Conservation (phyloP, 805 yeast genomes). For the Scheffersomyces lignosus region DNA sequence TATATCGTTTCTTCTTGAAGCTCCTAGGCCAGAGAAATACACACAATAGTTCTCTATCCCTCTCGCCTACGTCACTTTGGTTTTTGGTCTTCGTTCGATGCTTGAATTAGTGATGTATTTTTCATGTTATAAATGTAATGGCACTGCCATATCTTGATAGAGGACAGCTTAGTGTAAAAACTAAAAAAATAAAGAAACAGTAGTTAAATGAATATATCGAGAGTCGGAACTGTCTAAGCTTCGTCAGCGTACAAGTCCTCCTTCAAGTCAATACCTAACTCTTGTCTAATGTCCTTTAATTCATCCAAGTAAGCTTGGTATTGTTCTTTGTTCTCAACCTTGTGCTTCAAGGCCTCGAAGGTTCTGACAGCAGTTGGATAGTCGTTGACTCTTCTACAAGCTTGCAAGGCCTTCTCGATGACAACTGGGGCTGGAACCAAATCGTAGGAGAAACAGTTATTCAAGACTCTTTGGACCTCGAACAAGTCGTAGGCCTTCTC, state of each 20-base stretch:
- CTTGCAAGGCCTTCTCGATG: conserved; percentile 91
- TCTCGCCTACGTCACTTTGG: too few species aligned
- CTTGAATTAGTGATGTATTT: too few species aligned
- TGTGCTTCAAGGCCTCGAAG: conserved; percentile 93
- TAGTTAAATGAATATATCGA: too few species aligned
- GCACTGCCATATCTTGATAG: too few species aligned
- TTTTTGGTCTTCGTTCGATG: too few species aligned
- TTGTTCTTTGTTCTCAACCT: conserved; percentile 92
- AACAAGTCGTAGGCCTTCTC: conserved; percentile 72
- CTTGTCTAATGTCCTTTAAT: conserved; percentile 85
- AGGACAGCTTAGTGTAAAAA: too few species aligned
- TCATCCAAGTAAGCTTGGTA: conserved; percentile 95
- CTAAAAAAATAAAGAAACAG: too few species aligned
- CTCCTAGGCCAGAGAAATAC: too few species aligned
- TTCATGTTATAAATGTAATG: too few species aligned
- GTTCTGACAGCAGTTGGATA: conserved; percentile 98
- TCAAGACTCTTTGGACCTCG: conserved; percentile 78
- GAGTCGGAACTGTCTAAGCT: conserved; percentile 19
- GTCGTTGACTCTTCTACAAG: conserved; percentile 98
- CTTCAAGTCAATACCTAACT: conserved; percentile 89
- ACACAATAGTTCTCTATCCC: too few species aligned
- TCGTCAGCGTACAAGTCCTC: conserved; percentile 68
- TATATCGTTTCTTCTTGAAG: too few species aligned
- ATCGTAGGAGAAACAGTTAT: conserved; percentile 98
- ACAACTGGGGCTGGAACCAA: conserved; percentile 98